Evolutionary conservation across 371 early-diverging fungal species (phyloP).

Genomic region (Sporodiniella umbellata): DNA sequence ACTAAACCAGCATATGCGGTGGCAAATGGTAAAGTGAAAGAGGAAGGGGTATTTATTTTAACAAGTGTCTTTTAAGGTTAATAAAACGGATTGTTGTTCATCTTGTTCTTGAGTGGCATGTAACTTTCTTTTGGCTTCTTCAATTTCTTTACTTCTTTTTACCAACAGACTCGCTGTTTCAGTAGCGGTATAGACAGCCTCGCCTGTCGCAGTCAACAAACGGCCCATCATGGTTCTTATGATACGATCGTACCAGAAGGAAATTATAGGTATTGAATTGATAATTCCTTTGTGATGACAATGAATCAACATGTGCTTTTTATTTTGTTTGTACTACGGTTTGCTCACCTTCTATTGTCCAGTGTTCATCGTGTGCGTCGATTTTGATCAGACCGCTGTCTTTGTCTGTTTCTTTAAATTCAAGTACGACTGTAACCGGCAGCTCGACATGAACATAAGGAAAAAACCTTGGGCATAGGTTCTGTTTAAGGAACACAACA

Average conservation of each 20-base stretch:
- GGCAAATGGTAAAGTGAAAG: too few species aligned
- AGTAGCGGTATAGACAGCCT: conserved; percentile 47
- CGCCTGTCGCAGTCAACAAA: conserved; percentile 49
- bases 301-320: too few species aligned
- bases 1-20: too few species aligned
- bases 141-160: conserved; percentile 24
- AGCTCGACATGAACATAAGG: conserved; percentile 43
- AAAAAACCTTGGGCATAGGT: conserved; percentile 45
- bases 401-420: conserved; percentile 34
- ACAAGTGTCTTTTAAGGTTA: neutral
- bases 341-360: conserved; percentile 57
- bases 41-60: neutral
- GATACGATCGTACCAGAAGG: conserved; percentile 61
- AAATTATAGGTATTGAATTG: conserved; percentile 50
- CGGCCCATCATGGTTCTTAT: conserved; percentile 49
- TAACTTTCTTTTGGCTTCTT: conserved; percentile 16
- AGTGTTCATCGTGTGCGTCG: conserved; percentile 49
- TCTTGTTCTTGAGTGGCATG: neutral
- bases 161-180: conserved; percentile 28
- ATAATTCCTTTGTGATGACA: too few species aligned
- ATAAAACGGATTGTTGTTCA: neutral
- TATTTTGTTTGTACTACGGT: too few species aligned
- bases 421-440: conserved; percentile 47
- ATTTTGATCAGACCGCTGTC: conserved; percentile 41
- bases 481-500: conserved; percentile 42